A percentile compares a stretch with the other conserved stretches of the same genome.
Evolutionary conservation across 2,329 filamentous ascomycete species (phyloP).

Genomic region (Zymoseptoria ardabiliae): DNA sequence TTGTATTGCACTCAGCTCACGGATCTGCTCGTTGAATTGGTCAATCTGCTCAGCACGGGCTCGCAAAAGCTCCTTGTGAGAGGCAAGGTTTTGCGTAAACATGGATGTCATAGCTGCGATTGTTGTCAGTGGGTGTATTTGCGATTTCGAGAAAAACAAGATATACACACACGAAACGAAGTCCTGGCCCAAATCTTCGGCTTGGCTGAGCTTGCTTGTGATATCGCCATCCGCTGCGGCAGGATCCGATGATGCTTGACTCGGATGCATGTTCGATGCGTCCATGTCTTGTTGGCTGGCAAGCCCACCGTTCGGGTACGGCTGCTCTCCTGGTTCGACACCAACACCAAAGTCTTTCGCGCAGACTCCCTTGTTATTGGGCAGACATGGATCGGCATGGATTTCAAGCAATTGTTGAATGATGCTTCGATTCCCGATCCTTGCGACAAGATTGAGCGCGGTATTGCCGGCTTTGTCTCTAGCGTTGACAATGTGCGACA

Average conservation of each 20-base stretch:
- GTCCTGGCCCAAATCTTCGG: slow-evolving; percentile 70
- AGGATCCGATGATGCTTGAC: neutral
- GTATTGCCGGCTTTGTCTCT: slow-evolving; percentile 93
- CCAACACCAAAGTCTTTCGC: slow-evolving; percentile 94
- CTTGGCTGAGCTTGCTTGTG: slow-evolving; percentile 32
- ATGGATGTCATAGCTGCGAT: slow-evolving; percentile 69
- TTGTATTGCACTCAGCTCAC: slow-evolving; percentile 70
- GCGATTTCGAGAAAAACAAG: neutral
- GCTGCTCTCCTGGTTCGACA: slow-evolving; percentile 47
- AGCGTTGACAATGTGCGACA: slow-evolving; percentile 94
- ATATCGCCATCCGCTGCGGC: slow-evolving; percentile 30
- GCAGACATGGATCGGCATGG: slow-evolving; percentile 83
- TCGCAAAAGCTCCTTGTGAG: slow-evolving; percentile 73
- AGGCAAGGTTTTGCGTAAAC: slow-evolving; percentile 67
- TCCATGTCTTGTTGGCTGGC: slow-evolving; percentile 17
- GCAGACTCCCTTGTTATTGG: slow-evolving; percentile 80
- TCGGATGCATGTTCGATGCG: neutral
- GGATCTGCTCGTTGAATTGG: slow-evolving; percentile 69
- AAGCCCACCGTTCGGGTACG: slow-evolving; percentile 16
- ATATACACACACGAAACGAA: slow-evolving; percentile 65
- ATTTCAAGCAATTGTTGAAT: slow-evolving; percentile 96
- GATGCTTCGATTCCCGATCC: slow-evolving; percentile 88
- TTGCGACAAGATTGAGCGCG: slow-evolving; percentile 83
- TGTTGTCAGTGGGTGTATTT: slow-evolving; percentile 14
- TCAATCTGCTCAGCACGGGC: slow-evolving; percentile 80